phyloP scores from a whole-genome alignment of 441 rosid species.

The Syzygium malaccense region DNA sequence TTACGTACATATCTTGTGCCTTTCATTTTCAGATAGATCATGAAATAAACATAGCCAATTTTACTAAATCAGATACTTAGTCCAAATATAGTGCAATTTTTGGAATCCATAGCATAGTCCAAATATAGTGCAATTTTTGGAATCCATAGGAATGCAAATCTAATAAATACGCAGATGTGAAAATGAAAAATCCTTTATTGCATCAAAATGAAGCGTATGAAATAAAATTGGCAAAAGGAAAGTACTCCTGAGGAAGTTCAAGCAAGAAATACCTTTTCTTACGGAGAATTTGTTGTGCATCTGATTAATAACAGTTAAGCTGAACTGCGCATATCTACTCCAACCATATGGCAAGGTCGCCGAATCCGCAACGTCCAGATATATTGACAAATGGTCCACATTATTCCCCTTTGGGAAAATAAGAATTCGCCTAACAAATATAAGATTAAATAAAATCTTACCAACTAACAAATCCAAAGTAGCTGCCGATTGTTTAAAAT shows the following conservation, averaged over 20 bases:
- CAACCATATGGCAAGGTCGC: slow-evolving; percentile 72
- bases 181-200: not conserved
- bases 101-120: not conserved
- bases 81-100: not conserved
- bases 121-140: not conserved
- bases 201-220: not conserved
- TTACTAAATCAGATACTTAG: not conserved
- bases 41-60: not conserved
- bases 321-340: slow-evolving; percentile 92
- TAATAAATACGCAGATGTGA: not conserved
- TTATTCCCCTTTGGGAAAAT: slow-evolving; percentile 94
- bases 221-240: not conserved
- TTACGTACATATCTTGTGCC: not conserved
- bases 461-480: not conserved
- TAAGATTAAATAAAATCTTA: not conserved
- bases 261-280: slow-evolving; percentile 56
- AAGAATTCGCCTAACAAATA: slow-evolving; percentile 54
- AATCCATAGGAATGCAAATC: not conserved
- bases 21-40: not conserved
- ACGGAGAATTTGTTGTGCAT: slow-evolving; percentile 49
- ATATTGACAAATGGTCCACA: slow-evolving; percentile 91
- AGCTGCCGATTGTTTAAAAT: not conserved
- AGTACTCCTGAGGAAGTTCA: not conserved
- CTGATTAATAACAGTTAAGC: slow-evolving; percentile 80
- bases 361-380: slow-evolving; percentile 90